Conservation (phyloP, 345 rosid genomes). For the Dovyalis caffra region DNA sequence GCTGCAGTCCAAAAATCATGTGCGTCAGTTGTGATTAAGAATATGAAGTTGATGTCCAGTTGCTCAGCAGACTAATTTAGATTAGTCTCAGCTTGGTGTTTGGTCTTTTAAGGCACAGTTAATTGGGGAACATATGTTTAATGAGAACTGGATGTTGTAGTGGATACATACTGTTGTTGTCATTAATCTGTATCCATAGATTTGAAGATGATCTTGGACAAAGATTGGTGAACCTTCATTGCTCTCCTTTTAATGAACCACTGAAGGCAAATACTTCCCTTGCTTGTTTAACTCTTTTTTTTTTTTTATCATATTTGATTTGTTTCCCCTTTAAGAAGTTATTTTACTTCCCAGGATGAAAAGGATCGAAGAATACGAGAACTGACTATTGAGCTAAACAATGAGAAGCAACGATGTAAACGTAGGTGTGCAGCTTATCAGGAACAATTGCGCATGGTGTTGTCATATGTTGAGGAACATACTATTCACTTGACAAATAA, state of each 20-base stretch:
- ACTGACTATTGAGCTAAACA: conserved; percentile 43
- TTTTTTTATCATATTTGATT: not conserved
- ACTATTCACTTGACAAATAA: conserved; percentile 38
- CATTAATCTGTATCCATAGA: not conserved
- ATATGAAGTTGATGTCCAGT: no score
- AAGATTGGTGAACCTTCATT: not conserved
- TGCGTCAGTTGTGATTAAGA: no score
- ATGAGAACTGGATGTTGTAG: not conserved
- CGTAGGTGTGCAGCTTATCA: conserved; percentile 39
- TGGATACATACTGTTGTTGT: not conserved
- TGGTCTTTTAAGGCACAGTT: not conserved
- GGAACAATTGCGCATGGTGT: conserved; percentile 31
- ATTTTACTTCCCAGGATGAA: conserved; percentile 35
- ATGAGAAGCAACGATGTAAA: conserved; percentile 44
- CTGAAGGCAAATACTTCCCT: not conserved
- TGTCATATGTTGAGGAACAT: conserved; percentile 47
- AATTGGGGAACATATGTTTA: not conserved
- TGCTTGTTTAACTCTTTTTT: not conserved
- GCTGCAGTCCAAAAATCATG: not conserved
- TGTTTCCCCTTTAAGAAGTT: not conserved
- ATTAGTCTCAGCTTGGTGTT: not conserved
- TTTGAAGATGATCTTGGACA: not conserved
- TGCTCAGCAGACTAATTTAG: not conserved
- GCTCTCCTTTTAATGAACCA: not conserved
- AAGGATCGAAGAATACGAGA: conserved; percentile 48